A percentile compares a stretch with the other conserved stretches of the same genome.
phyloP scores from a whole-genome alignment of 2,329 filamentous ascomycete species.

The Diaporthe ampelina region DNA sequence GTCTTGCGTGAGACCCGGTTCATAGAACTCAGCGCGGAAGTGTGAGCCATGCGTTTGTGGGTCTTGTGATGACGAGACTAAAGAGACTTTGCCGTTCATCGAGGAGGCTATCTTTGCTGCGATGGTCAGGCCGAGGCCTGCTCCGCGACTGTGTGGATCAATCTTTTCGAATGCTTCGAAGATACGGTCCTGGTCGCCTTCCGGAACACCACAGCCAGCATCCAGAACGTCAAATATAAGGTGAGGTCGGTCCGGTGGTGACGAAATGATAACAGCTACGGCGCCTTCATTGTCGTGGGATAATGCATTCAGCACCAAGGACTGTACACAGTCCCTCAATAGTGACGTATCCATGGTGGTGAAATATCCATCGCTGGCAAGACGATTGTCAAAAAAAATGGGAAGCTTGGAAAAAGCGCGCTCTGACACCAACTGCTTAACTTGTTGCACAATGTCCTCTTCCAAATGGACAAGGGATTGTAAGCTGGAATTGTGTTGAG shows the following conservation, averaged over 20 bases:
- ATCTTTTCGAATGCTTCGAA: slow-evolving; percentile 60
- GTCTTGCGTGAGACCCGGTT: neutral
- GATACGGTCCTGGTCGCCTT: slow-evolving; percentile 53
- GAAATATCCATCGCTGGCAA: slow-evolving; percentile 48
- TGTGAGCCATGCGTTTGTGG: slow-evolving; percentile 54
- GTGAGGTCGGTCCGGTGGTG: slow-evolving; percentile 48
- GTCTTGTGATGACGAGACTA: slow-evolving; percentile 52
- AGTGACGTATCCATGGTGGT: slow-evolving; percentile 54
- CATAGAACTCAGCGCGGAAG: slow-evolving; percentile 49
- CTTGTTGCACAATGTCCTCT: slow-evolving; percentile 49
- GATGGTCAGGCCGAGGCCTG: slow-evolving; percentile 59
- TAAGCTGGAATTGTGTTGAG: slow-evolving; percentile 38
- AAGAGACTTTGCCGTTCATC: slow-evolving; percentile 53
- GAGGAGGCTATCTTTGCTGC: slow-evolving; percentile 57
- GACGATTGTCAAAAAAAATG: slow-evolving; percentile 51
- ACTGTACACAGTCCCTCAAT: slow-evolving; percentile 58
- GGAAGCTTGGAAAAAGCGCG: slow-evolving; percentile 48
- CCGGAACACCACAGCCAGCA: slow-evolving; percentile 56
- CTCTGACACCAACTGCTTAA: slow-evolving; percentile 48
- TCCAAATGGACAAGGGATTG: slow-evolving; percentile 45
- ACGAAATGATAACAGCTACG: slow-evolving; percentile 52
- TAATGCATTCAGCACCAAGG: slow-evolving; percentile 57
- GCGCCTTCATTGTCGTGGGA: slow-evolving; percentile 56
- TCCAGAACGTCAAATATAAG: slow-evolving; percentile 58
- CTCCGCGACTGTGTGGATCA: slow-evolving; percentile 53